Evolutionary conservation across 2,329 filamentous ascomycete genomes (phyloP).

Genomic region (Pseudogymnoascus verrucosus): DNA sequence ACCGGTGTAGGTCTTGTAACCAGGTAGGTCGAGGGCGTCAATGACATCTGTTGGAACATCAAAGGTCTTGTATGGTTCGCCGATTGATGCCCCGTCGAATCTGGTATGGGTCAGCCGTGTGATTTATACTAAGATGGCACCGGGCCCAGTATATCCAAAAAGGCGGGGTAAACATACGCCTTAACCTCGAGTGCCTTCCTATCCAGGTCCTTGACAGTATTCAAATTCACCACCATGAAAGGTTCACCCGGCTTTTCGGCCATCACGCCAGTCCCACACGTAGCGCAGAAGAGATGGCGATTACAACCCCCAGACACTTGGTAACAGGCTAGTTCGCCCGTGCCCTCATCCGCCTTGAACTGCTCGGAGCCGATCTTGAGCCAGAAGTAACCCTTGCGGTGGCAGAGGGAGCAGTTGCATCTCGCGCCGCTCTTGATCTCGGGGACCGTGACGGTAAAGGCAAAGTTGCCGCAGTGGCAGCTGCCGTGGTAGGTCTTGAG

Average conservation of each 20-base stretch:
- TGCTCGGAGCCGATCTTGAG: not conserved
- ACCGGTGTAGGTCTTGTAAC: not conserved
- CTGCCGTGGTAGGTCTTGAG: not conserved
- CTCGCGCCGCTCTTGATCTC: not conserved
- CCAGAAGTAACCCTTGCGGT: slow-evolving; percentile 2
- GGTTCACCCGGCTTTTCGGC: not conserved
- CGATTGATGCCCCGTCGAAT: not conserved
- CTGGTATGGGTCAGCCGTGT: not conserved
- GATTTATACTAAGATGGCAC: not conserved
- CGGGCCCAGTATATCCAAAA: not conserved
- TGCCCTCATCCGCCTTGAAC: not conserved
- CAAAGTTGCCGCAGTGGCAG: slow-evolving; percentile 3
- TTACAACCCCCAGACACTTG: not conserved
- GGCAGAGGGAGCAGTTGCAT: slow-evolving; percentile 6
- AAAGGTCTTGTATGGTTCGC: not conserved
- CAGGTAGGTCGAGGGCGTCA: slow-evolving; percentile 4
- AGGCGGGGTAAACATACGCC: not conserved
- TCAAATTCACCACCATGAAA: not conserved
- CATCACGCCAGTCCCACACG: not conserved
- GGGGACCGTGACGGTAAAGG: not conserved
- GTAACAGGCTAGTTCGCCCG: not conserved
- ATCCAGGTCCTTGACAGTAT: not conserved
- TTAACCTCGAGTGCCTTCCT: not conserved
- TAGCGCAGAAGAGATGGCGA: not conserved
- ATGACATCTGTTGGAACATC: not conserved